These are phyloP conservation scores for Protostelium mycophagum DNA, from an alignment of 78 protist species.

Conservation along the genomic window DNA sequence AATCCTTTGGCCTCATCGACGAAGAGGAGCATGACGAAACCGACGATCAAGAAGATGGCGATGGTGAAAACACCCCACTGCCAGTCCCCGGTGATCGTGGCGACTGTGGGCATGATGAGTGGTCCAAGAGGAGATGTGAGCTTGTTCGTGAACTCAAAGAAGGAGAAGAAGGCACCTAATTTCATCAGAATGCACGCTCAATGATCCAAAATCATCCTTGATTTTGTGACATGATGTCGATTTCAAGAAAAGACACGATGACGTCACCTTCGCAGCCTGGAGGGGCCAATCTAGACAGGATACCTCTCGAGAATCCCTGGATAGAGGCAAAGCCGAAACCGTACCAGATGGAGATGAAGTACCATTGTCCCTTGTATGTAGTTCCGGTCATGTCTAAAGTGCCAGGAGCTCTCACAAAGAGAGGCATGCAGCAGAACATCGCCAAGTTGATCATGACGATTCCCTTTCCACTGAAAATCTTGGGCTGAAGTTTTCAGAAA, in stretches of 20 bases:
- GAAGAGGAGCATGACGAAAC: not conserved
- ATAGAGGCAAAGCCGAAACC: not conserved
- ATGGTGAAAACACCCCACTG: not conserved
- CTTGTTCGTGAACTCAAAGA: not conserved
- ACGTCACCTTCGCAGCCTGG: not conserved
- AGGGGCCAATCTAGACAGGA: not conserved
- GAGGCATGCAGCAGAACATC: not conserved
- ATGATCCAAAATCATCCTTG: not conserved
- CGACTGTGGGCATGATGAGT: not conserved
- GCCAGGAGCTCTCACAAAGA: not conserved
- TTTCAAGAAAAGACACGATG: too few relatives aligned
- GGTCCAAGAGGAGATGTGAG: not conserved
- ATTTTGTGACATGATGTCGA: too few relatives aligned
- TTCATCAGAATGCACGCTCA: not conserved
- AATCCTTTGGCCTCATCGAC: not conserved
- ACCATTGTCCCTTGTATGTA: not conserved
- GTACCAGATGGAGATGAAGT: not conserved
- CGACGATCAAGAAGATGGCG: not conserved
- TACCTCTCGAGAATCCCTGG: not conserved
- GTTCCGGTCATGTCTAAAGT: not conserved
- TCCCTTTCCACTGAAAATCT: not conserved
- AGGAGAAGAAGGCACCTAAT: not conserved
- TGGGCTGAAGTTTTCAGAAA: not conserved
- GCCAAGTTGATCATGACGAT: not conserved
- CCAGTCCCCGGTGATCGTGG: not conserved